Base-by-base conservation (phyloP, 1,284 basidiomycete genomes). In the Malassezia globosa region DNA sequence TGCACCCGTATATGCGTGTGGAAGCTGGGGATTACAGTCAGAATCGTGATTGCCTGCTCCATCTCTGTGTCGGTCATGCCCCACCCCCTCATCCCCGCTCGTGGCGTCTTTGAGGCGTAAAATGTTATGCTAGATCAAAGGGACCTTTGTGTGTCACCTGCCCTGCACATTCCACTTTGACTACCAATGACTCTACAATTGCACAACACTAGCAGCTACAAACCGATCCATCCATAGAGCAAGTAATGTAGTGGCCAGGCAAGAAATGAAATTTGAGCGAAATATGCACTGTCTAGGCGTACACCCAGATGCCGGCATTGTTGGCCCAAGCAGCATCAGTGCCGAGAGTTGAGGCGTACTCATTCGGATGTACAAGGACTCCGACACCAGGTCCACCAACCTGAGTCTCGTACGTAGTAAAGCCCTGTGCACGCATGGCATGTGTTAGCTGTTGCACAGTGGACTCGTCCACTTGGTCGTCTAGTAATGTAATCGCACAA, bases 371-470 rank as follows among this genome's bases (percentile, higher is more conserved):
- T 16, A 82, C 79, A 55, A 87, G 77, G 50, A 96, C 79, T 53
- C 89, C 90, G 19, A 94, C 77, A 3, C 92, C 92, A 53, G 82
- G 83, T 36, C 94, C 94, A 11, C 92, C 94, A 37, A 97, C 85
- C 46, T 84, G 80, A 22, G 90, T 90, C 55, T 87, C 77, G 76
- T 96, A 90, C 21, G 89, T 84, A 61, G 81, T 79, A 75, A 86
- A 96, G 31, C 80, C 81, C 38, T 80, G 78, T 40, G 46, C 42
- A 29, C 48, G 48, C n/a, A 71, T 51, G 34, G 59, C 50, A 27
- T 36, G 33, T 1, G 51, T 21, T 27, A 71, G 48, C 26, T 54
- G 50, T 4, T 48, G 13, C 37, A 62, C 42, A 14, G 59, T 54
- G 10, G 24, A 46, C n/a, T 52, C 54, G 35, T 23, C 39, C 73